These are phyloP conservation scores for Perkinsela sp. DNA, from an alignment of 208 protist genomes.

Conservation along the genomic window DNA sequence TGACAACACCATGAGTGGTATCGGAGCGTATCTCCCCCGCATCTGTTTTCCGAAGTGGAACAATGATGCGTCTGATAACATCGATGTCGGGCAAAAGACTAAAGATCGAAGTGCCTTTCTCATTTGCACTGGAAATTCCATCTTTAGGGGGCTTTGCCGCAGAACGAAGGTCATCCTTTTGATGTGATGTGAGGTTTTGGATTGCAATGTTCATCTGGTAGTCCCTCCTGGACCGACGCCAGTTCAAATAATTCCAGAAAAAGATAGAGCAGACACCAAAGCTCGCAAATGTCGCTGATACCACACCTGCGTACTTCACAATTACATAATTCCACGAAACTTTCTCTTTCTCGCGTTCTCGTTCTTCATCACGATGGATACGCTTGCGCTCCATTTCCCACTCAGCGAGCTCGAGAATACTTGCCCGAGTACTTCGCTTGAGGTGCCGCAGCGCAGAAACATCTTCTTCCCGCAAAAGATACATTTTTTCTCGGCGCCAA, in stretches of 20 bases:
- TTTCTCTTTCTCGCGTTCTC: slow-evolving; percentile 48
- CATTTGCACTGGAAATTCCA: neutral
- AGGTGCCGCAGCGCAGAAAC: slow-evolving; percentile 29
- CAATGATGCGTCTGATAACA: neutral
- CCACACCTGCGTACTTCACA: slow-evolving; percentile 48
- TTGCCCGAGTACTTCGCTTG: slow-evolving; percentile 32
- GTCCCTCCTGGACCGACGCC: slow-evolving; percentile 34
- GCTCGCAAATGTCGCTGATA: slow-evolving; percentile 42
- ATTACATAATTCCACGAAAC: slow-evolving; percentile 31
- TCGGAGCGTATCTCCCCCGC: neutral
- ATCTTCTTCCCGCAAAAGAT: slow-evolving; percentile 34
- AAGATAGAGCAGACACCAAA: slow-evolving; percentile 35
- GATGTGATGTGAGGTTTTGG: neutral
- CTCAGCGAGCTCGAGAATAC: slow-evolving; percentile 51
- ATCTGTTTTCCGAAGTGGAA: neutral
- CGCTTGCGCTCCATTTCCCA: slow-evolving; percentile 54
- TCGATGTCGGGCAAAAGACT: neutral
- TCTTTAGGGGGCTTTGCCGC: neutral
- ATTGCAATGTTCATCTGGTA: slow-evolving; percentile 17
- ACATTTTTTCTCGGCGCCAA: slow-evolving; percentile 41
- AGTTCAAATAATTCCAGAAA: slow-evolving; percentile 62
- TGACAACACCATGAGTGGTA: neutral
- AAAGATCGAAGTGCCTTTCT: neutral
- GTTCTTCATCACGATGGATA: slow-evolving; percentile 37
- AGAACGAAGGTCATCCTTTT: neutral